Base-by-base conservation (phyloP, 306 rosid species). In the Betula pendula region DNA sequence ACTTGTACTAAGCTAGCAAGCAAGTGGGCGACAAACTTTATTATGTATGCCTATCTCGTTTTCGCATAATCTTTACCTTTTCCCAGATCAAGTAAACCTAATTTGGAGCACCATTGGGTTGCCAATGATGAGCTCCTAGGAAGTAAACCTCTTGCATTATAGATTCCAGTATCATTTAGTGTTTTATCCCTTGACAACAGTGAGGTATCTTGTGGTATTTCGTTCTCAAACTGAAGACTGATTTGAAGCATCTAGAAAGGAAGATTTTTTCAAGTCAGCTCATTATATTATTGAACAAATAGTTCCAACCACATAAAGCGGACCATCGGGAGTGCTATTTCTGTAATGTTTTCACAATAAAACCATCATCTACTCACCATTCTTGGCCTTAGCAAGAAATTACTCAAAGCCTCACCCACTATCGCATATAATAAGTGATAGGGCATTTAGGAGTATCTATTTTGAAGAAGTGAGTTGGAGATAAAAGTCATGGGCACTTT, bases 231-330 rank as follows among this genome's bases (percentile, higher is more conserved):
- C 12, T 69, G 20, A 69, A 13, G 66, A 38, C 43, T 79, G 59
- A 43, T 44, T 15, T 79, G 27, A 56, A 44, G 52, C 35, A n/a
- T 71, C 16, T 71, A 67, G 76, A 58, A 72, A 25, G 70, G 25
- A 49, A 55, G 62, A 55, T 8, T 55, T 22, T 55, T 31, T 55
- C 13, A 25, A 55, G 68, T 8, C 42, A 60, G 68, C 40, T 60
- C 43, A 31, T 15, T 62, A 31, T 62, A 31, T 31, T 16, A 60
- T 13, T 6, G 6, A 62, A 62, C 42, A 62, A 15, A 31, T 62
- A 29, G 68, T 62, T 62, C n/a, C 68, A 31, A 16, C 68, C 68
- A 22, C 8, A 11, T 56, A 31, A 15, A 62, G 42, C 19, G 3
- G 68, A 31, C 6, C 11, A 16, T 16, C 20, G 0, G 2, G 40